Evolutionary conservation across 1,139 yeast species (phyloP).

Genomic region (Candida tropicalis): DNA sequence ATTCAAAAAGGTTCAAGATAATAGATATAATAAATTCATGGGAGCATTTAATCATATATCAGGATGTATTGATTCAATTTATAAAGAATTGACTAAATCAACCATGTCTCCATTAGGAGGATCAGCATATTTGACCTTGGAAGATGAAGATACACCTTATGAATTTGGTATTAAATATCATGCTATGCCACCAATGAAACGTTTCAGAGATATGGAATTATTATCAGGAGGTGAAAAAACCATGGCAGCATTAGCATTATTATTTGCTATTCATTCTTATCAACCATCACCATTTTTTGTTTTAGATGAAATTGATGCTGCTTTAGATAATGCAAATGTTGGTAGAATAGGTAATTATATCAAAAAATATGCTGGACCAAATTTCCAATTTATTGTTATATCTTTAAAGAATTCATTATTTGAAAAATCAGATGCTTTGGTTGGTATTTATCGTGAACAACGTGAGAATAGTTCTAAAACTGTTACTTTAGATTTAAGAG

Average conservation of each 20-base stretch:
- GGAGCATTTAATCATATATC: conserved; percentile 79
- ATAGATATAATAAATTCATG: conserved; percentile 64
- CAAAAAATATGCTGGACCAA: conserved; percentile 71
- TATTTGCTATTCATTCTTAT: conserved; percentile 88
- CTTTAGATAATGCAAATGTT: conserved; percentile 89
- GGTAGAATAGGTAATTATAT: conserved; percentile 84
- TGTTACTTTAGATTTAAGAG: conserved; percentile 70
- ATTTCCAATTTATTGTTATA: conserved; percentile 90
- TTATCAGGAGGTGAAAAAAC: conserved; percentile 97
- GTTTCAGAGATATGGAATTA: conserved; percentile 91
- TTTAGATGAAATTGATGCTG: conserved; percentile 96
- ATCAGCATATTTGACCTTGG: conserved; percentile 84
- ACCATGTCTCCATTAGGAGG: conserved; percentile 81
- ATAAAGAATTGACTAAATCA: conserved; percentile 81
- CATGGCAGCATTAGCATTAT: conserved; percentile 89
- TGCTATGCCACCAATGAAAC: conserved; percentile 95
- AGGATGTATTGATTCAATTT: conserved; percentile 71
- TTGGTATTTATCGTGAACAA: conserved; percentile 92
- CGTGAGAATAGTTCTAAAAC: conserved; percentile 74
- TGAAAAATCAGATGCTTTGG: conserved; percentile 86
- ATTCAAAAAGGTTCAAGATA: conserved; percentile 61
- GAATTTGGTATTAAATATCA: conserved; percentile 82
- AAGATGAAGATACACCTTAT: conserved; percentile 90
- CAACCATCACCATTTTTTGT: conserved; percentile 97
- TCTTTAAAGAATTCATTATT: conserved; percentile 86